phyloP scores from a whole-genome alignment of 768 basidiomycete species.

The Rickenella mellea region DNA sequence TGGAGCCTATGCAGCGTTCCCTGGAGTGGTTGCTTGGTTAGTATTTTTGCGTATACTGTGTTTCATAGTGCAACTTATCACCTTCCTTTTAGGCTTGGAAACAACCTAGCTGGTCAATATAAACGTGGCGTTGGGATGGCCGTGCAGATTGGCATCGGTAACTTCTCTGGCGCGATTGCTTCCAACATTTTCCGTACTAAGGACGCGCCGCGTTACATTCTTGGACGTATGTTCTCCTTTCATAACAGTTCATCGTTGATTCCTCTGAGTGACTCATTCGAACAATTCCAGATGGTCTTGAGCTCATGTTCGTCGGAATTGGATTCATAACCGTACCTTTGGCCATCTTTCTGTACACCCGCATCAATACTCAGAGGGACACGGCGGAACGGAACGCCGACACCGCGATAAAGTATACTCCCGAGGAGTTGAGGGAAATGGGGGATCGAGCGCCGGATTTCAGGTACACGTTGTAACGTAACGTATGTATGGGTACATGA shows the following conservation, averaged over 20 bases:
- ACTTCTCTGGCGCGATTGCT: conserved; percentile 56
- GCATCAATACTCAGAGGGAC: conserved; percentile 49
- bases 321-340: conserved; percentile 45
- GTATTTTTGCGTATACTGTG: conserved; percentile 6
- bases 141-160: conserved; percentile 58
- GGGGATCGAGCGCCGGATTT: conserved; percentile 61
- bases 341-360: conserved; percentile 37
- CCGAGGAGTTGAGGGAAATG: conserved; percentile 25
- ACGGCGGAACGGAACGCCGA: conserved; percentile 10
- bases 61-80: background rate
- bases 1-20: conserved; percentile 52
- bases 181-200: conserved; percentile 50
- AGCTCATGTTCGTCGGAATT: conserved; percentile 62
- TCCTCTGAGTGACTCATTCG: background rate
- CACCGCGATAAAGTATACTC: conserved; percentile 8
- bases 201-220: conserved; percentile 50
- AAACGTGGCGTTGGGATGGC: conserved; percentile 65
- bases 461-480: conserved; percentile 43
- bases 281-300: conserved; percentile 33
- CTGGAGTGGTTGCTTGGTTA: conserved; percentile 55
- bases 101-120: conserved; percentile 59
- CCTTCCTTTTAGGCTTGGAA: conserved; percentile 42
- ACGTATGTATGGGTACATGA: no score
- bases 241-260: background rate
- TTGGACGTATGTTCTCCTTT: conserved; percentile 48